Evolutionary conservation across 2,329 filamentous ascomycete species (phyloP), one percentile per base, ranked within the genome.

Genomic region (Eutypa lata): DNA sequence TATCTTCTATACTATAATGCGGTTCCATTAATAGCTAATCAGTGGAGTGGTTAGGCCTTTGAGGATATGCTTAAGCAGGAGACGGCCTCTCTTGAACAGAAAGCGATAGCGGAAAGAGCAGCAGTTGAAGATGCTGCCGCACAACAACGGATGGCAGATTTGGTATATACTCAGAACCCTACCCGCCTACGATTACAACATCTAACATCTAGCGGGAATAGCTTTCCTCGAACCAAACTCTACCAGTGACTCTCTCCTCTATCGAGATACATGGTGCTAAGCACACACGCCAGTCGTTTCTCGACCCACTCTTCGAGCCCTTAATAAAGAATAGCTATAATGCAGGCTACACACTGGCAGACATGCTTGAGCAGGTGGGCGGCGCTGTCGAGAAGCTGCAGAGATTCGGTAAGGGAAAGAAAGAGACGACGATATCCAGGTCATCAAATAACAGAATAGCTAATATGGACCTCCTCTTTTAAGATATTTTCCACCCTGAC

Each of bases 231-330:
- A 96, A 97, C 70, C 87, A 88, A 60, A 90, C 90, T 43, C 83
- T 94, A 53, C 93, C 94, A 40, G 90, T 94, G 63, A 90, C 91
- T 14, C 87, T 99, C 68, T 90, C 90, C 62, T 89, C 90, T 44
- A 83, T 99, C 67, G 85, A 89, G 62, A 79, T 99, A 55, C 83
- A 95, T 56, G 89, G 91, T 67, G 91, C 90, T 44, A 81, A 82
- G 55, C 86, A 94, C 67, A 96, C 93, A n/a, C 84, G 94, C 58
- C 82, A 83, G 62, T 79, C 81, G 57, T 97, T 99, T 71, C 84
- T 99, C 51, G 83, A 95, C 68, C 84, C 86, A 35, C 78, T 97
- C 53, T 86, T 97, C 71, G 76, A 85, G 52, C 91, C 93, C 7
- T 72, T 97, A 8, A 76, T 97, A 48, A 84, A 83, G 64, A 82